These are phyloP conservation scores for Rutstroemia sp. DNA, from an alignment of 2,329 filamentous ascomycete species.

Conservation along the genomic window DNA sequence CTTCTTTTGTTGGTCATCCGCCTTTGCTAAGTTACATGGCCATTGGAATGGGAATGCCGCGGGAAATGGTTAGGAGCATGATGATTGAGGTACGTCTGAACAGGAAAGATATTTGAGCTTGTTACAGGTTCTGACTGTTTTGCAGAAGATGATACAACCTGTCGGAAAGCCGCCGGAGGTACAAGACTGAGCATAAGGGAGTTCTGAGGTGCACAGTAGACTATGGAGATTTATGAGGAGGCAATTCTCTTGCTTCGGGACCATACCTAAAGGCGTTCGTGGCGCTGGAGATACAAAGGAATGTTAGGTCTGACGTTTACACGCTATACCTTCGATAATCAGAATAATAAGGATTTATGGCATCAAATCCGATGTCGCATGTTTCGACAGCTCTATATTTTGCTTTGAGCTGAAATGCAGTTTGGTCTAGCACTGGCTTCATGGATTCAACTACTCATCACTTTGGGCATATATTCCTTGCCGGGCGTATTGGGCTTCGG, in stretches of 20 bases:
- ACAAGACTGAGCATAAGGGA: slow-evolving; percentile 29
- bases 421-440: too few species aligned
- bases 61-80: slow-evolving; percentile 69
- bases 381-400: too few species aligned
- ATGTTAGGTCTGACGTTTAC: too few species aligned
- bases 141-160: slow-evolving; percentile 60
- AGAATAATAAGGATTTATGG: too few species aligned
- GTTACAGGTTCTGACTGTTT: background rate
- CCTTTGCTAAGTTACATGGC: slow-evolving; percentile 83
- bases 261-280: background rate
- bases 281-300: background rate
- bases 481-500: too few species aligned
- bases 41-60: slow-evolving; percentile 78
- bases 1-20: slow-evolving; percentile 83
- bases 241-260: too few species aligned
- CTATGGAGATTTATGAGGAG: background rate
- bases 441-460: too few species aligned
- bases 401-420: too few species aligned
- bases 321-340: too few species aligned
- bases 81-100: slow-evolving; percentile 61
- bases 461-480: too few species aligned
- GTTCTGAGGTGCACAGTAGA: background rate
- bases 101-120: too few species aligned
- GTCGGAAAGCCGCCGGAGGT: slow-evolving; percentile 60
- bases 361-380: too few species aligned